A percentile compares a stretch with the other conserved stretches of the same genome.
Evolutionary conservation across 495 filamentous ascomycete species (phyloP).

Genomic region (Lasiosphaeriaceae sp.): DNA sequence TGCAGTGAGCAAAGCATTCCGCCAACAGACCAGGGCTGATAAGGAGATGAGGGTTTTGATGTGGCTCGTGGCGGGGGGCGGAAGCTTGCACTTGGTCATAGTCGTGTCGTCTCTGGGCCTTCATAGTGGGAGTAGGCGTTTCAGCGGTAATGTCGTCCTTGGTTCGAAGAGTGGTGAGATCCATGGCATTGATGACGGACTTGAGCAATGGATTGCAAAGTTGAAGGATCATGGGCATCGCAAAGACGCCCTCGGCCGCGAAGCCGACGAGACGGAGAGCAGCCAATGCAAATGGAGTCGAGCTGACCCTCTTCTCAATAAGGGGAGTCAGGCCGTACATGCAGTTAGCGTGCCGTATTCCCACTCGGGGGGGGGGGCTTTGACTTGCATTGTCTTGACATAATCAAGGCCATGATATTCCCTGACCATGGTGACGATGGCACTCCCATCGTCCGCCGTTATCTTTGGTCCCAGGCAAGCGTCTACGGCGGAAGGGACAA

Average conservation of each 20-base stretch:
- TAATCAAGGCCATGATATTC: constrained; percentile 7
- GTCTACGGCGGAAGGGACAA: constrained; percentile 1
- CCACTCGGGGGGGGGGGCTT: background rate
- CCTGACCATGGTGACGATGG: constrained; percentile 9
- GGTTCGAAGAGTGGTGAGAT: background rate
- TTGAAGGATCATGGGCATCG: background rate
- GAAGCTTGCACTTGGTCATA: background rate
- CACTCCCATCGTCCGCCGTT: background rate
- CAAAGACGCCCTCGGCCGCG: background rate
- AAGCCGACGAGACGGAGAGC: background rate
- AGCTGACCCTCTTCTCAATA: constrained; percentile 1
- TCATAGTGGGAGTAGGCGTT: background rate
- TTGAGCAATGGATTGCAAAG: constrained; percentile 9
- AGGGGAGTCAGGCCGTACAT: background rate
- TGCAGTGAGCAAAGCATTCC: constrained; percentile 8
- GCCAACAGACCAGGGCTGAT: constrained; percentile 1
- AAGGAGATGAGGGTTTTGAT: background rate
- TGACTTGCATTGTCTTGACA: constrained; percentile 7
- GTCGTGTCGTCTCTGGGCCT: background rate
- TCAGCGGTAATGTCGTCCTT: background rate
- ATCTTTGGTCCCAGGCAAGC: background rate
- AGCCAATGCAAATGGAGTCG: constrained; percentile 4
- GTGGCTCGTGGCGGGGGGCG: background rate
- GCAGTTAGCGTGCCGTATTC: background rate
- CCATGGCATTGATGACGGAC: background rate